These are phyloP conservation scores for Clonostachys rosea DNA, from an alignment of 2,329 filamentous ascomycete genomes.

Conservation along the genomic window DNA sequence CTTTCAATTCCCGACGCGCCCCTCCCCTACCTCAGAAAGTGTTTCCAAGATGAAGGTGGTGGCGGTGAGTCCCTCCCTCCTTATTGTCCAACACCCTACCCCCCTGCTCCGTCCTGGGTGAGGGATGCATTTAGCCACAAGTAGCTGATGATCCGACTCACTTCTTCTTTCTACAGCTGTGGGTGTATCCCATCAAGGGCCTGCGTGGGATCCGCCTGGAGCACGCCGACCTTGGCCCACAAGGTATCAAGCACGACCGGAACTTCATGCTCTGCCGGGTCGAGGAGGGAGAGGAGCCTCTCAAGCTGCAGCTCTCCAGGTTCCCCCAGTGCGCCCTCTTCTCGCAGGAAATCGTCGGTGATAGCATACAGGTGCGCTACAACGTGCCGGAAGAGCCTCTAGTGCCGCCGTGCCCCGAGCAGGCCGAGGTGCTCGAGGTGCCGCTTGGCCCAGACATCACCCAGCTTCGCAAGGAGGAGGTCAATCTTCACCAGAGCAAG, in stretches of 20 bases:
- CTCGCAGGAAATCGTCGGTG: conserved; percentile 42
- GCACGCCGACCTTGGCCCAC: conserved; percentile 48
- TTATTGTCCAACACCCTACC: not conserved
- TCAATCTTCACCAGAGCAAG: conserved; percentile 56
- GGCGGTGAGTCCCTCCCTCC: conserved; percentile 2
- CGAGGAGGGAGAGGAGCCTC: conserved; percentile 29
- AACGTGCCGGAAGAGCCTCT: conserved; percentile 28
- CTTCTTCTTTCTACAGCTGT: conserved; percentile 35
- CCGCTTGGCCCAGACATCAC: conserved; percentile 48
- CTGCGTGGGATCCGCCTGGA: conserved; percentile 56
- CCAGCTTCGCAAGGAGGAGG: conserved; percentile 37
- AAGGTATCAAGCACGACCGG: conserved; percentile 63
- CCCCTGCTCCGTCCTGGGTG: not conserved
- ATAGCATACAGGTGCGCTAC: conserved; percentile 36
- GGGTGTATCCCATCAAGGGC: conserved; percentile 71
- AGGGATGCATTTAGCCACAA: not conserved
- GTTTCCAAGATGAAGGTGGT: conserved; percentile 18
- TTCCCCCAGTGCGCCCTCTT: conserved; percentile 62
- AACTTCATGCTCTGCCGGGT: conserved; percentile 65
- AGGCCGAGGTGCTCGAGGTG: conserved; percentile 40
- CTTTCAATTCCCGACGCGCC: too few relatives aligned
- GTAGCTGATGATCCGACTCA: not conserved
- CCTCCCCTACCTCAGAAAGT: not conserved
- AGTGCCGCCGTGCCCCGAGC: conserved; percentile 26
- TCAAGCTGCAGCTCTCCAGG: conserved; percentile 55